A percentile compares a stretch with the other conserved stretches of the same genome.
These are phyloP conservation scores for Leucocoprinus sp. DNA, from an alignment of 768 basidiomycete species.

Conservation along the genomic window DNA sequence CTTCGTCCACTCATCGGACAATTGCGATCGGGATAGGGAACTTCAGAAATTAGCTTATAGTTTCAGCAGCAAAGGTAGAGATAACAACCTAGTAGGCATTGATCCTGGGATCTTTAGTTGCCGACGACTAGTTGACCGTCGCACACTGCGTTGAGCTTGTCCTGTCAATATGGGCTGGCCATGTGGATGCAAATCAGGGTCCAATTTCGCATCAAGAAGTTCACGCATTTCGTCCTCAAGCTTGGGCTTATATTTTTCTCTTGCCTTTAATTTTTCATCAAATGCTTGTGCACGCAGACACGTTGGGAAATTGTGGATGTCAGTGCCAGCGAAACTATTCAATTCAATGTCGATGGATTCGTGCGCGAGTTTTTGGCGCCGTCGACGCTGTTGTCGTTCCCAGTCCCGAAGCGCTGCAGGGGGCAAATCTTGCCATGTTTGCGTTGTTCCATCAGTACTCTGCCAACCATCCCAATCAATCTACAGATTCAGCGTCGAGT, in stretches of 20 bases:
- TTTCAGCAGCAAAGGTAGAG: background rate
- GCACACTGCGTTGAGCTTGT: background rate
- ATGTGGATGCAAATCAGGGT: background rate
- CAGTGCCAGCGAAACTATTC: constrained; percentile 23
- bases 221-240: constrained; percentile 16
- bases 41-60: background rate
- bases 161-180: constrained; percentile 2
- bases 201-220: constrained; percentile 14
- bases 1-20: constrained; percentile 12
- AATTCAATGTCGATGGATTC: constrained; percentile 30
- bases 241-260: constrained; percentile 9
- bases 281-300: constrained; percentile 36
- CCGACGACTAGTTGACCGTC: constrained; percentile 3
- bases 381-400: constrained; percentile 24
- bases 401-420: constrained; percentile 20
- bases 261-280: constrained; percentile 31
- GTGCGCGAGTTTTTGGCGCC: constrained; percentile 21
- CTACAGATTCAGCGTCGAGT: constrained; percentile 21
- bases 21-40: background rate
- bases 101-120: background rate
- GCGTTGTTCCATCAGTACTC: constrained; percentile 43
- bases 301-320: constrained; percentile 37
- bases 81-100: background rate
- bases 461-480: constrained; percentile 46
- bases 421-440: constrained; percentile 38